Evolutionary conservation across 2,329 filamentous ascomycete genomes (phyloP), one percentile per base, ranked within the genome.

Genomic region (Arthrobotrys sinensis): DNA sequence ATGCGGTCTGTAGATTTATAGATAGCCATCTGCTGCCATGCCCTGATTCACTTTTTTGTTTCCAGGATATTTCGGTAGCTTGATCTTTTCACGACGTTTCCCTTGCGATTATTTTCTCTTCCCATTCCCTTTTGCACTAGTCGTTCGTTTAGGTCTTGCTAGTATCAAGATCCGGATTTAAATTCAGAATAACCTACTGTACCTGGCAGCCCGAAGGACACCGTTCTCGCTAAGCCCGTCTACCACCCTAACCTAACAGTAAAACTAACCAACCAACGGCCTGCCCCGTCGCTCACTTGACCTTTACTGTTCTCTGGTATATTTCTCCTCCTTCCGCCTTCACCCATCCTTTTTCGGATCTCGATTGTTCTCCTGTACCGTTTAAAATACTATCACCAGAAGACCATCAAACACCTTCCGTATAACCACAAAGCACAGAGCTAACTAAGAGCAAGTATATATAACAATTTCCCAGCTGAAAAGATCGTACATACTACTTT

Each of bases 181-280:
- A 71, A 77, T 60, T 64, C 60, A 63, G 67, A 69, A 67, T 55
- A 68, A 66, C 57, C 60, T 16, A 38, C 65, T 65, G 72, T 76
- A 62, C 72, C 72, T 78, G 75, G 75, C 75, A 77, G 73, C 43
- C 66, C 65, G 45, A 69, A 76, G 55, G 34, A 65, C 73, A 24
- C 38, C 10, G 34, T 45, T 63, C 75, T 78, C 75, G 75, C 75
- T 78, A 78, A 78, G 71, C 67, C 75, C 75, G 75, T 78, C 75
- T 78, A 78, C 75, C 73, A 64, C 53, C 62, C 67, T 64, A 21
- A 66, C 43, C 34, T 24, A 65, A 28, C 32, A 46, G 34, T 57
- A n/a, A 16, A 63, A 36, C 73, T 60, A 77, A 68, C 75, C 75
- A 72, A 78, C 73, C 73, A 71, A 78, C 75, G 67, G 67, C 64